Evolutionary conservation across 2,329 filamentous ascomycete species (phyloP).

Genomic region (Beauveria varroae): DNA sequence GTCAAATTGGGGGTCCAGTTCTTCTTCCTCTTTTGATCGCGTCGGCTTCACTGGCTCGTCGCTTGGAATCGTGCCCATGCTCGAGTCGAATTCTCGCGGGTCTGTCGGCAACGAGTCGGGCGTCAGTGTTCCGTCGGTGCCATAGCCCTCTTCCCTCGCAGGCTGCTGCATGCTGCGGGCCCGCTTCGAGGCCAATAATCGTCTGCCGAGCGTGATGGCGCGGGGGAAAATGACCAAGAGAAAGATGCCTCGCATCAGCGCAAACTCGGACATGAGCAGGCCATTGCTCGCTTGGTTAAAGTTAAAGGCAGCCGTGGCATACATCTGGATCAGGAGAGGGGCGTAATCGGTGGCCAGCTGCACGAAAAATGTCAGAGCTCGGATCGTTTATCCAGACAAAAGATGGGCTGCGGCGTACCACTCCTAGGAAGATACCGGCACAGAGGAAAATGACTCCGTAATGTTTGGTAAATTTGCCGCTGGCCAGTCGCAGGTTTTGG

Average conservation of each 20-base stretch:
- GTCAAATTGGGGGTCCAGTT: slow-evolving; percentile 52
- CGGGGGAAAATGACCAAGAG: slow-evolving; percentile 46
- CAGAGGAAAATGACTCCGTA: slow-evolving; percentile 58
- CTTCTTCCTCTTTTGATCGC: slow-evolving; percentile 23
- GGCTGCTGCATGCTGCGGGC: not conserved
- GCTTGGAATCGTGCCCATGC: slow-evolving; percentile 27
- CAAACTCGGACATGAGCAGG: slow-evolving; percentile 48
- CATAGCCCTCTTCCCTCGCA: not conserved
- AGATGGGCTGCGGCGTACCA: slow-evolving; percentile 33
- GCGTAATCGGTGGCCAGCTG: slow-evolving; percentile 61
- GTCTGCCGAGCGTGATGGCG: slow-evolving; percentile 41
- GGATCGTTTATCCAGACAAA: not conserved
- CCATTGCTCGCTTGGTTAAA: slow-evolving; percentile 51
- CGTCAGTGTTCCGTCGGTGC: slow-evolving; percentile 12
- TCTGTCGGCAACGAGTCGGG: slow-evolving; percentile 24
- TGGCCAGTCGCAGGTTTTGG: slow-evolving; percentile 41
- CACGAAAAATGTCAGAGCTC: not conserved
- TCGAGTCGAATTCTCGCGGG: slow-evolving; percentile 34
- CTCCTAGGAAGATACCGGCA: slow-evolving; percentile 57
- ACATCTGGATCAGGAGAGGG: slow-evolving; percentile 53
- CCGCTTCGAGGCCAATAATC: slow-evolving; percentile 11
- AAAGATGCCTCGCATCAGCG: slow-evolving; percentile 47
- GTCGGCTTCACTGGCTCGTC: slow-evolving; percentile 34
- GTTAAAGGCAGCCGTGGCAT: slow-evolving; percentile 46
- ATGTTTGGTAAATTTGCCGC: slow-evolving; percentile 46